Evolutionary conservation across 2,329 filamentous ascomycete genomes (phyloP).

Genomic region (Colletotrichum costaricense): DNA sequence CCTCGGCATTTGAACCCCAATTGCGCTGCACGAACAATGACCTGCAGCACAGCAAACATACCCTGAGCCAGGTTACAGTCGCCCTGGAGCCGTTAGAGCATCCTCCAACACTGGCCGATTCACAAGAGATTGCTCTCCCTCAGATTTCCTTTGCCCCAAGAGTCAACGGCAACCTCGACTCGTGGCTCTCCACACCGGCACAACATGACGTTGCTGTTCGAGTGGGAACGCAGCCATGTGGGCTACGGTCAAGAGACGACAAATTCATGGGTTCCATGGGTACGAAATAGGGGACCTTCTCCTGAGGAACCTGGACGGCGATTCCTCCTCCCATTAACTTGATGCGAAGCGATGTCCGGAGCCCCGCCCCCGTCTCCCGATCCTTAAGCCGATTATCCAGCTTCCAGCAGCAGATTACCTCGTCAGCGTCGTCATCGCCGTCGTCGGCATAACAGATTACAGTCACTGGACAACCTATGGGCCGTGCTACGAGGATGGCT

Average conservation of each 20-base stretch:
- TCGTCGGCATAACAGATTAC: background rate
- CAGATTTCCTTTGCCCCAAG: background rate
- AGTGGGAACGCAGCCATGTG: slow-evolving; percentile 6
- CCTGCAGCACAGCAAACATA: background rate
- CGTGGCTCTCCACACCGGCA: slow-evolving; percentile 8
- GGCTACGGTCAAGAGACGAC: background rate
- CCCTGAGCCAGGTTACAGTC: slow-evolving; percentile 1
- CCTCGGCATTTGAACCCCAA: slow-evolving; percentile 8
- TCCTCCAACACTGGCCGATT: background rate
- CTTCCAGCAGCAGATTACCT: background rate
- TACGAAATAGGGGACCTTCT: background rate
- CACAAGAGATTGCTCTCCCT: background rate
- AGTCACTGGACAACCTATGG: slow-evolving; percentile 1
- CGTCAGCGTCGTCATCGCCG: slow-evolving; percentile 7
- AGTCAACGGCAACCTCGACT: background rate
- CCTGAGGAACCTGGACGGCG: background rate
- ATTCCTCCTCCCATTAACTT: slow-evolving; percentile 16
- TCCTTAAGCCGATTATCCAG: slow-evolving; percentile 13
- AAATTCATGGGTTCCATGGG: background rate
- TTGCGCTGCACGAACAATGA: background rate
- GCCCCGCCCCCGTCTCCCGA: slow-evolving; percentile 23
- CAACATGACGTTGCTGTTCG: slow-evolving; percentile 13
- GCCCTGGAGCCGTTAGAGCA: background rate
- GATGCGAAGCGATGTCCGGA: slow-evolving; percentile 27
- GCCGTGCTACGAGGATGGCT: background rate